Evolutionary conservation across 768 basidiomycete genomes (phyloP), one percentile per base, ranked within the genome.

Genomic region (Tulasnella sp.): DNA sequence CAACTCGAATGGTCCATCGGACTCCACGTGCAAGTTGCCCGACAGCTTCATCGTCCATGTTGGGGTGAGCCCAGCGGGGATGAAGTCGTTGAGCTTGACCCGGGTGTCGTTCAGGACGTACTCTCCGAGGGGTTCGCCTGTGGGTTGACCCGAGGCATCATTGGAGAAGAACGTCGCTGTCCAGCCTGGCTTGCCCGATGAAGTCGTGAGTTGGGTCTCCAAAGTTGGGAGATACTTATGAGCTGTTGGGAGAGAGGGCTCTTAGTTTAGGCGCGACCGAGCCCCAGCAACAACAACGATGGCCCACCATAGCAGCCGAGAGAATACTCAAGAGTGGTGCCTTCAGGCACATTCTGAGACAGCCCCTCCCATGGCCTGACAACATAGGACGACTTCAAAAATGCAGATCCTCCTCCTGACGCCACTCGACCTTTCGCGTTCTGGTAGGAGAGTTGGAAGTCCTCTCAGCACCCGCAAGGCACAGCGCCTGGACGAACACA

Each of bases 331-430:
- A 93, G 84, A 79, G 91, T 85, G 1, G 89, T 85, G 39, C 84
- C 83, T 15, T 84, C 84, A 38, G 82, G 83, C 0, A 88, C 90
- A 17, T 86, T 85, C 22, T 87, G 85, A 39, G 54, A 34, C 3
- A 96, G 89, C 1, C 93, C 93, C 37, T 93, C 88, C 81, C 89
- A 93, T 0, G 94, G 93, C 6, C 88, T 89, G 68, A 91, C 82
- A 78, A 91, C 91, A 84, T 92, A 95, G 4, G 89, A 89, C 0
- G 92, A 85, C 79, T 92, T 90, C 52, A 94, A 84, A 2, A 87
- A 86, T 0, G 92, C 90, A 9, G 91, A 91, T 49, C 92, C 92
- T 52, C 93, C 93, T 11, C 90, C 90, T n/a, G 91, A 93, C 67
- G 92, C 88, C 5, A 91, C 85, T 42, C 87, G 82, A 70, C 86